Conservation (phyloP, 2,329 filamentous ascomycete genomes). For the Pseudopyrenochaeta lycopersici region DNA sequence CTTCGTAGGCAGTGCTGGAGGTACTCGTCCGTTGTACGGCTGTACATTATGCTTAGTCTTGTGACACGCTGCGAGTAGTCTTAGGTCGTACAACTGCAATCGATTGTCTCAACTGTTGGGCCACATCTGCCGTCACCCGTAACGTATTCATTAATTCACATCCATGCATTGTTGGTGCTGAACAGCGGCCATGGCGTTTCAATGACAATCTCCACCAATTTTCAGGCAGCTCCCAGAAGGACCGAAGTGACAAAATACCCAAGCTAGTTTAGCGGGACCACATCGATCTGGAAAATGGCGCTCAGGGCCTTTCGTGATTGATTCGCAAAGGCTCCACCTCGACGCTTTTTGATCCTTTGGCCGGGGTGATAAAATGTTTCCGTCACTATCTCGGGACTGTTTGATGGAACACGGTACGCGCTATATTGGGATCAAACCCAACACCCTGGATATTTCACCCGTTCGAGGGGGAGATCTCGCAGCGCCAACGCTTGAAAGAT, state of each 20-base stretch:
- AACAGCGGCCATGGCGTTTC: constrained; percentile 4
- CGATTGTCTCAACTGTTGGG: background rate
- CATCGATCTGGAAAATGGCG: background rate
- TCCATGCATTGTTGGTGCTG: constrained; percentile 10
- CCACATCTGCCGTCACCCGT: constrained; percentile 6
- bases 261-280: background rate
- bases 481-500: background rate
- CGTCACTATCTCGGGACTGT: constrained; percentile 3
- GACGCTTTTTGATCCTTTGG: constrained; percentile 2
- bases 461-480: constrained; percentile 1
- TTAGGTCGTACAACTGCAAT: constrained; percentile 3
- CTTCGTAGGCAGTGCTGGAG: background rate
- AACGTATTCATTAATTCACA: constrained; percentile 1
- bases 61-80: background rate
- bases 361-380: constrained; percentile 3
- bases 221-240: constrained; percentile 7
- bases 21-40: background rate
- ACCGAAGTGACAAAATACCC: constrained; percentile 11
- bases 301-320: constrained; percentile 7
- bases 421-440: constrained; percentile 15
- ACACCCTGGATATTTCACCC: constrained; percentile 5
- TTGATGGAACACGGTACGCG: constrained; percentile 1
- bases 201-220: constrained; percentile 19
- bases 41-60: background rate
- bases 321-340: constrained; percentile 5